phyloP scores from a whole-genome alignment of 164 flowering plant genomes.

The Amborella trichopoda region DNA sequence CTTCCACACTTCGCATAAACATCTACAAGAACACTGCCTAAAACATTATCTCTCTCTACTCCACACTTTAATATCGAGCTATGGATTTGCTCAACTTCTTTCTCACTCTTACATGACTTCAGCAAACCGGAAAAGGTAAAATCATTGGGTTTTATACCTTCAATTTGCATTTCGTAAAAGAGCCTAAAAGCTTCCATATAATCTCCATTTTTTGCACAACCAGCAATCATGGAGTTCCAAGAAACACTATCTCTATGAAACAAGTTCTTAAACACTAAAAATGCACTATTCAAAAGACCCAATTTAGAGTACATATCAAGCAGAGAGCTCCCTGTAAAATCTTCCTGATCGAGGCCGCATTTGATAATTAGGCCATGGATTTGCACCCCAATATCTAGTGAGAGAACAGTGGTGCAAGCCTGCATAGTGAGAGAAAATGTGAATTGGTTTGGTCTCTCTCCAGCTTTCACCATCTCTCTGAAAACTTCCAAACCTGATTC shows the following conservation, averaged over 20 bases:
- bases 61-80: conserved; percentile 14
- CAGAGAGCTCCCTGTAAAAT: conserved; percentile 13
- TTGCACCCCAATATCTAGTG: conserved; percentile 13
- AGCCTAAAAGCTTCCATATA: conserved; percentile 9
- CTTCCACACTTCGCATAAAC: conserved; percentile 13
- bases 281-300: conserved; percentile 7
- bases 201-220: conserved; percentile 15
- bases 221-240: conserved; percentile 17
- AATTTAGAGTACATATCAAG: conserved; percentile 17
- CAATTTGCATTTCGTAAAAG: conserved; percentile 12
- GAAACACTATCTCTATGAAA: conserved; percentile 11
- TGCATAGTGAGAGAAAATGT: conserved; percentile 16
- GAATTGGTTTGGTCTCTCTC: conserved; percentile 16
- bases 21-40: conserved; percentile 13
- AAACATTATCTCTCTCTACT: conserved; percentile 10
- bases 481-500: conserved; percentile 13
- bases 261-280: conserved; percentile 8
- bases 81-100: conserved; percentile 19
- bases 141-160: conserved; percentile 17
- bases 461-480: conserved; percentile 9
- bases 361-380: conserved; percentile 15
- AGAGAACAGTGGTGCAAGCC: conserved; percentile 17
- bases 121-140: conserved; percentile 20
- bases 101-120: conserved; percentile 17
- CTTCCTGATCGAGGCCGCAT: conserved; percentile 12